A percentile compares a stretch with the other conserved stretches of the same genome.
Conservation (phyloP, 139 green algal species). For the Gonium pectorale region DNA sequence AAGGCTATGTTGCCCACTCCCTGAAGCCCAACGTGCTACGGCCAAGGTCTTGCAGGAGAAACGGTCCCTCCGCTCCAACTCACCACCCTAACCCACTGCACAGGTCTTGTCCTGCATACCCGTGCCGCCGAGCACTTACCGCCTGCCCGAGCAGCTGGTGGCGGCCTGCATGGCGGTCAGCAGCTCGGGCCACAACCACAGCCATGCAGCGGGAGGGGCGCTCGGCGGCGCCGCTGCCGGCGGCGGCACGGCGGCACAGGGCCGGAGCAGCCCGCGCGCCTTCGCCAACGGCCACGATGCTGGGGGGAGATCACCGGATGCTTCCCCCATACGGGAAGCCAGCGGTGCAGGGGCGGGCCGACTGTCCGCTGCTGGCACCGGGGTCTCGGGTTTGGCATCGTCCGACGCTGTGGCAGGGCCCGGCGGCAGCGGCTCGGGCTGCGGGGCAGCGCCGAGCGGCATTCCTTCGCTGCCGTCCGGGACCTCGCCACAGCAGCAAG, state of each 20-base stretch:
- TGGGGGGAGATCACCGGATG: not conserved
- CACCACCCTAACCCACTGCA: too few species aligned
- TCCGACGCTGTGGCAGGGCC: too few species aligned
- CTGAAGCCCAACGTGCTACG: too few species aligned
- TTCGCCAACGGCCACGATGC: not conserved
- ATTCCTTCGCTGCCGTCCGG: not conserved
- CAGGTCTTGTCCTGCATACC: conserved; percentile 39
- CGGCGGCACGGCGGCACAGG: not conserved
- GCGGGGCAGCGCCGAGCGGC: not conserved
- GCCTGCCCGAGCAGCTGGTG: conserved; percentile 16
- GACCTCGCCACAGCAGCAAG: not conserved
- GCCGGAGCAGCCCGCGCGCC: conserved; percentile 2
- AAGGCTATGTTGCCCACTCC: too few species aligned
- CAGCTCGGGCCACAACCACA: not conserved
- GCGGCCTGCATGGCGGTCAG: conserved; percentile 24
- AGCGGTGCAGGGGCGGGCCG: too few species aligned
- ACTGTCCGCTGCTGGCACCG: too few species aligned
- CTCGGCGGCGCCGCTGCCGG: not conserved
- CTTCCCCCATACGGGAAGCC: conserved; percentile 1
- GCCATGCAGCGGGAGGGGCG: not conserved
- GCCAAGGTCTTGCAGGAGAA: too few species aligned
- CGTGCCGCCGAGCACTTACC: conserved; percentile 17
- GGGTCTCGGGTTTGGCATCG: too few species aligned
- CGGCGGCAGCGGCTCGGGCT: not conserved
- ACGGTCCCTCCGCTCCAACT: too few species aligned